Conservation (phyloP, 306 rosid species). For the Cicer yamashitae region DNA sequence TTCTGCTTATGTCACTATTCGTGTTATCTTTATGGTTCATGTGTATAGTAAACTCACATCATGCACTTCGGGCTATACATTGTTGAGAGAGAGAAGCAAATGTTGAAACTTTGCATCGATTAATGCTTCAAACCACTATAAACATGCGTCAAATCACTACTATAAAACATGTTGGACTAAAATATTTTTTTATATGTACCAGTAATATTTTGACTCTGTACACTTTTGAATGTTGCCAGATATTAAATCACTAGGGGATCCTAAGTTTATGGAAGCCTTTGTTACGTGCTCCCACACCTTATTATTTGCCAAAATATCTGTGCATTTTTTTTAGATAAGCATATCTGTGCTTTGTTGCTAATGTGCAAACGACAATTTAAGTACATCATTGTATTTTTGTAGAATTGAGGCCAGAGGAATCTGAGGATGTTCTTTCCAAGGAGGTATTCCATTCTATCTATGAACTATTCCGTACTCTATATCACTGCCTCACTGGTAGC, state of each 20-base stretch:
- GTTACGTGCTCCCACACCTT: conserved; percentile 61
- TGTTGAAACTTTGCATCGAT: neutral
- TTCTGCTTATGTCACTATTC: conserved; percentile 39
- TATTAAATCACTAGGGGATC: conserved; percentile 84
- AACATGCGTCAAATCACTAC: neutral
- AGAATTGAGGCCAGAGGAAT: conserved; percentile 96
- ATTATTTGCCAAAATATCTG: conserved; percentile 29
- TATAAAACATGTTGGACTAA: conserved; percentile 8
- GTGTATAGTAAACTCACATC: conserved; percentile 30
- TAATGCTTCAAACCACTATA: neutral
- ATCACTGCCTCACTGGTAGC: conserved; percentile 5
- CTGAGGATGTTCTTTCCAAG: conserved; percentile 98
- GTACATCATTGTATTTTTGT: conserved; percentile 46
- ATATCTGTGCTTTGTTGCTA: too few species aligned
- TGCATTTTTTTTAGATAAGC: neutral
- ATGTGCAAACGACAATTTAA: conserved; percentile 38
- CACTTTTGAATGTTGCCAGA: conserved; percentile 58
- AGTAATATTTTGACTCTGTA: conserved; percentile 35
- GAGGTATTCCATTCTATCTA: conserved; percentile 59
- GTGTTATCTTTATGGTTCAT: conserved; percentile 23
- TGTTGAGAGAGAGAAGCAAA: conserved; percentile 20
- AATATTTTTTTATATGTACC: conserved; percentile 14
- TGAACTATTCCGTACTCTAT: conserved; percentile 40
- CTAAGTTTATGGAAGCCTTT: conserved; percentile 93
- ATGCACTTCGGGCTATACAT: conserved; percentile 1